phyloP scores from a whole-genome alignment of 805 yeast species.

The Wickerhamiella musiphila region DNA sequence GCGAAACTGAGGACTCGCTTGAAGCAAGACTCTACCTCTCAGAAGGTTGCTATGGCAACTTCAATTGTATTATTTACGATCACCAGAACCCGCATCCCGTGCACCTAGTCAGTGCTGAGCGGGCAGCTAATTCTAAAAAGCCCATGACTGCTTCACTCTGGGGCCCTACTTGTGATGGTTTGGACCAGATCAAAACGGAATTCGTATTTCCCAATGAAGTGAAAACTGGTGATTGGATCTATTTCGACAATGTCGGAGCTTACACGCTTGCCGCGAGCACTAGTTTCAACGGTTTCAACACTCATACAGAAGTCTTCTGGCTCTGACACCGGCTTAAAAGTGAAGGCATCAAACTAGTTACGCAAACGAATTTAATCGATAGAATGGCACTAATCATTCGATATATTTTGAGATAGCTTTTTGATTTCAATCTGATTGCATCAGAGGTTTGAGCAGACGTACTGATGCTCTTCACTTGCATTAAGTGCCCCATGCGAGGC shows the following conservation, averaged over 20 bases:
- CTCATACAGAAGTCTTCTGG: constrained; percentile 42
- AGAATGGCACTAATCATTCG: background rate
- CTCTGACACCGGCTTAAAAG: too few relatives aligned
- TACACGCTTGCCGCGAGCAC: constrained; percentile 90
- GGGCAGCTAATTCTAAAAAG: constrained; percentile 25
- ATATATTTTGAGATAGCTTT: background rate
- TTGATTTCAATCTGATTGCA: too few relatives aligned
- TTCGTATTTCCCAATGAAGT: constrained; percentile 41
- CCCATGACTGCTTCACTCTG: constrained; percentile 41
- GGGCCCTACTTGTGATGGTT: constrained; percentile 98
- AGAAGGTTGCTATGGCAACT: constrained; percentile 90
- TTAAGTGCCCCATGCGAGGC: too few relatives aligned
- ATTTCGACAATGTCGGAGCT: constrained; percentile 72
- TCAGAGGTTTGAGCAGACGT: too few relatives aligned
- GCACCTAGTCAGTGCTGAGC: constrained; percentile 34
- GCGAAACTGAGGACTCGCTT: constrained; percentile 24
- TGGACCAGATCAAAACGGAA: constrained; percentile 56
- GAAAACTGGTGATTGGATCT: constrained; percentile 82
- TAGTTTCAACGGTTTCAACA: constrained; percentile 74
- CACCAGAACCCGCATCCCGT: constrained; percentile 66
- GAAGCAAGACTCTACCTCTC: constrained; percentile 59
- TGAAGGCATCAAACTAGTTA: too few relatives aligned
- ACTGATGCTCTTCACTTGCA: too few relatives aligned
- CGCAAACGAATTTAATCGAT: too few relatives aligned
- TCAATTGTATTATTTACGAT: constrained; percentile 86